Base-by-base conservation (phyloP, 495 filamentous ascomycete species). In the Trypethelium eluteriae region DNA sequence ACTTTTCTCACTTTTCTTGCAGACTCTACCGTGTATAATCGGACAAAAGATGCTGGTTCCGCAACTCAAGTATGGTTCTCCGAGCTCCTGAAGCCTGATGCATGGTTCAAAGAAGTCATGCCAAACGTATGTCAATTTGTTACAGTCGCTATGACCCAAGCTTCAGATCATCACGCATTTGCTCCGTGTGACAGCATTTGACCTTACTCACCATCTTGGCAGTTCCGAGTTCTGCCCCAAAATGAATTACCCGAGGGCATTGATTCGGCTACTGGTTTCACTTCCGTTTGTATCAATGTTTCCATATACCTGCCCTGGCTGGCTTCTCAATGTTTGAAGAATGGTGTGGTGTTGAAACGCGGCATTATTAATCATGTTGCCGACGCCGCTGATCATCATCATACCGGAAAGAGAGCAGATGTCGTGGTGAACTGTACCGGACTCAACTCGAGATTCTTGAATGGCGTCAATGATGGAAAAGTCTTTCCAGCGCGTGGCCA, bases 361-460 rank as follows among this genome's bases (percentile, higher is more conserved):
- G 81, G 68, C 35, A 74, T 80, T n/a, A 71, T 94, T 49, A 77
- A 78, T 36, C 92, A 98, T 72, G 83, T 98, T 57, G 76, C 81
- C 2, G 87, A 96, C 14, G 93, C 91, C 0, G 81, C 83, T 1
- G 66, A 70, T 2, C 74, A 86, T 18, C 89, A 92, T 75, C 85
- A 88, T 70, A 79, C 82, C 0, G 86, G 87, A 0, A 67, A 77
- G 11, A 81, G 78, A 61, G 89, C 87, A 0, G 85, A 91, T 69
- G 70, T 96, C 0, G 79, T 96, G 0, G 78, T 98, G 41, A 98
- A 98, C 70, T 92, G 93, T 72, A 93, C 93, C 0, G 94, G 95
- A 0, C 76, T 98, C 16, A 79, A 85, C 35, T 85, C 91, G 1
- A 82, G 77, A 34, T 85, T 79, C 62, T 83, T 98, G 0, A 92